These are phyloP conservation scores for Globisporangium recalcitrans DNA, from an alignment of 352 stramenopile genomes.

Conservation along the genomic window DNA sequence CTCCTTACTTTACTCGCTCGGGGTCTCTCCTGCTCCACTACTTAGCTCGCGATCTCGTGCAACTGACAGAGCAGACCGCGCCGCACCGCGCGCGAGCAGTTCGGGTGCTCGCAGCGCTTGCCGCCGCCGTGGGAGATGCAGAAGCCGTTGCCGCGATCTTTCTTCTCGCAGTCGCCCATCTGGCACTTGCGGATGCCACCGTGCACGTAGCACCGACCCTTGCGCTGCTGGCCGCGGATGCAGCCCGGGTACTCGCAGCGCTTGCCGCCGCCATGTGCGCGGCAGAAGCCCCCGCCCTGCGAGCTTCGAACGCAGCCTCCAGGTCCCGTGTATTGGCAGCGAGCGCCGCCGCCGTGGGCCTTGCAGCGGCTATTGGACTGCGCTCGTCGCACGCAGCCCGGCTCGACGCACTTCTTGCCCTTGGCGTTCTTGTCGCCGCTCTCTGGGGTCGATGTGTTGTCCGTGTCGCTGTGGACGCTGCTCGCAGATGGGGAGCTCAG, in stretches of 20 bases:
- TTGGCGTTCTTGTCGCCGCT: conserved; percentile 28
- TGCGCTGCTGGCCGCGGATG: conserved; percentile 68
- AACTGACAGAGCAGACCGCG: conserved; percentile 27
- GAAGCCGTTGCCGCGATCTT: conserved; percentile 69
- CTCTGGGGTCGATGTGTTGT: conserved; percentile 2
- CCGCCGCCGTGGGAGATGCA: conserved; percentile 41
- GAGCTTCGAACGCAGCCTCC: conserved; percentile 67
- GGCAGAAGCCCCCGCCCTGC: conserved; percentile 74
- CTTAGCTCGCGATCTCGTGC: conserved; percentile 16
- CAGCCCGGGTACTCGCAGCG: conserved; percentile 74
- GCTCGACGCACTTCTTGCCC: conserved; percentile 73
- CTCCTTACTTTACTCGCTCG: conserved; percentile 1
- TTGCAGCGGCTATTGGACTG: conserved; percentile 86
- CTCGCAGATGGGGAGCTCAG: conserved; percentile 1
- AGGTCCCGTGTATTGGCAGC: conserved; percentile 57
- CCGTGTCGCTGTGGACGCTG: neutral
- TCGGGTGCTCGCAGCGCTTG: conserved; percentile 25
- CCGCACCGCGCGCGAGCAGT: conserved; percentile 26
- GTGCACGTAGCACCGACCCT: conserved; percentile 81
- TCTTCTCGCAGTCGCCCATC: conserved; percentile 72
- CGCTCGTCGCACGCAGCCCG: conserved; percentile 49
- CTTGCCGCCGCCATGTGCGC: conserved; percentile 75
- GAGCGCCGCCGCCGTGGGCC: conserved; percentile 61
- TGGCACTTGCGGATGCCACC: conserved; percentile 82
- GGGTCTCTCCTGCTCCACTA: neutral